Percentiles rank a stretch among this genome's conserved stretches.
phyloP scores from a whole-genome alignment of 23 red algal species.

The Gracilaria gracilis region DNA sequence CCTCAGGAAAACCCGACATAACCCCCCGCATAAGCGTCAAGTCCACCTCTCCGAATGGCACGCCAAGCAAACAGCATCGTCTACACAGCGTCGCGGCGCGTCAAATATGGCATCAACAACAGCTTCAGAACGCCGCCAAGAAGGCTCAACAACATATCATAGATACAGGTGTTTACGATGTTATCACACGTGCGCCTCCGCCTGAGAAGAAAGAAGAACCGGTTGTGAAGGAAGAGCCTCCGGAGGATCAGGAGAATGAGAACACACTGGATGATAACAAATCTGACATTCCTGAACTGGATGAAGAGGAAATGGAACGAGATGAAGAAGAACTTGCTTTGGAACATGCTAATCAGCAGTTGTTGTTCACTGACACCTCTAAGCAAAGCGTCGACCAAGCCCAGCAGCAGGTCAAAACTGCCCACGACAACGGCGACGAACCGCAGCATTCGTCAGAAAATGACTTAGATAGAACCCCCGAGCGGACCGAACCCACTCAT shows the following conservation, averaged over 20 bases:
- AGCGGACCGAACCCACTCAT: not conserved
- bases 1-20: not conserved
- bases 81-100: conserved; percentile 13
- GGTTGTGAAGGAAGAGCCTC: not conserved
- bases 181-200: not conserved
- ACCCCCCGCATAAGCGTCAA: no score
- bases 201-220: not conserved
- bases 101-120: conserved; percentile 27
- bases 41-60: not conserved
- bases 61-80: not conserved
- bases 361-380: not conserved
- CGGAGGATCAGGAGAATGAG: not conserved
- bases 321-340: conserved; percentile 63
- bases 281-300: not conserved
- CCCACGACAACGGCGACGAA: not conserved
- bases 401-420: not conserved
- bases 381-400: not conserved
- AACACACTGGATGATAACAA: not conserved
- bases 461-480: not conserved
- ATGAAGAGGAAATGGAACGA: conserved; percentile 36
- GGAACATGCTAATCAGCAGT: conserved; percentile 28
- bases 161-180: conserved; percentile 27
- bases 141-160: conserved; percentile 40
- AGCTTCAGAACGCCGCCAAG: conserved; percentile 32
- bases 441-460: not conserved